A percentile compares a stretch with the other conserved stretches of the same genome.
Conservation (phyloP, 306 rosid genomes). For the Prunus dulcis region DNA sequence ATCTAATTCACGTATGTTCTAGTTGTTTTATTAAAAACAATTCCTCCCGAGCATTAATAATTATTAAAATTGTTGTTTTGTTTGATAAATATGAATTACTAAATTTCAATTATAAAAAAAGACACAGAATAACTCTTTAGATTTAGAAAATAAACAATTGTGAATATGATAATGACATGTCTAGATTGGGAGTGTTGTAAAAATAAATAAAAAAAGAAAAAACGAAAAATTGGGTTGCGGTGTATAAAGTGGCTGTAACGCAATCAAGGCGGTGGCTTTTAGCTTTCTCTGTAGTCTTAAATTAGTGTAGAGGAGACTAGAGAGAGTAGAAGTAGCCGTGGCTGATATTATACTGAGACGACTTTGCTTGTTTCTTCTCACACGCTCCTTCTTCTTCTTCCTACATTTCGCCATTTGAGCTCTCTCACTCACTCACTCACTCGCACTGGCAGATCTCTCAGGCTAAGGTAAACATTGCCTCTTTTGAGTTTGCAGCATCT, state of each 20-base stretch:
- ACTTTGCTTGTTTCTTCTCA: background rate
- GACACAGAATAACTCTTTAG: too few species aligned
- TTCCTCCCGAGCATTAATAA: too few species aligned
- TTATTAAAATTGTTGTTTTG: too few species aligned
- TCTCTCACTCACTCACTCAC: background rate
- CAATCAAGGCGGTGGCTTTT: slow-evolving; percentile 3
- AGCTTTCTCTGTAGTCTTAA: background rate
- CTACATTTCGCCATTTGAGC: slow-evolving; percentile 7
- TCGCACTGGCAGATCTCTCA: background rate
- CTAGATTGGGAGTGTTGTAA: too few species aligned
- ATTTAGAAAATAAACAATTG: too few species aligned
- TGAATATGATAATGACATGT: too few species aligned
- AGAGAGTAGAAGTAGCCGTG: too few species aligned
- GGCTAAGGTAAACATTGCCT: background rate
- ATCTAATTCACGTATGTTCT: fast-evolving
- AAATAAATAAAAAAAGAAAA: too few species aligned
- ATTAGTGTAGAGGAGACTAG: too few species aligned
- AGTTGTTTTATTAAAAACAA: too few species aligned
- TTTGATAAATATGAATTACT: too few species aligned
- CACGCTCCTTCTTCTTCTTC: background rate
- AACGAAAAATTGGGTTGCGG: background rate
- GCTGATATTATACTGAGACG: background rate
- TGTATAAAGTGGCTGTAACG: background rate
- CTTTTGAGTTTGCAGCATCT: background rate
- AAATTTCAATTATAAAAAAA: too few species aligned